phyloP scores from a whole-genome alignment of 352 stramenopile species.

The Phytophthora sojae region DNA sequence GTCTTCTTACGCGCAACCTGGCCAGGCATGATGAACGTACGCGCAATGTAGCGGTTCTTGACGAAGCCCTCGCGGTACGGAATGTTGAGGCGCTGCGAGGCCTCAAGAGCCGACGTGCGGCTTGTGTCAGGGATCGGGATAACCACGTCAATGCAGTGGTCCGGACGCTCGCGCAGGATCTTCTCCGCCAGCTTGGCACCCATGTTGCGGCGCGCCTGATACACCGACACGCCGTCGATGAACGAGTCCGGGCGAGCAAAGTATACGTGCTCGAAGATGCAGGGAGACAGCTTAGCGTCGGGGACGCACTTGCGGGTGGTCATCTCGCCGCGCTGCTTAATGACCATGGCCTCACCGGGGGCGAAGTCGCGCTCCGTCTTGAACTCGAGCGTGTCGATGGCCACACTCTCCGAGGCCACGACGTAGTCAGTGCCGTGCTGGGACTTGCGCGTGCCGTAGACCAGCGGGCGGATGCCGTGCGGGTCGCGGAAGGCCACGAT shows the following conservation, averaged over 20 bases:
- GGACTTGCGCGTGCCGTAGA: slow-evolving; percentile 91
- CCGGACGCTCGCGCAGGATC: slow-evolving; percentile 91
- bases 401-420: slow-evolving; percentile 97
- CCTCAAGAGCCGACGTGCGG: slow-evolving; percentile 95
- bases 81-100: slow-evolving; percentile 83
- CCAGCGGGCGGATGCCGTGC: slow-evolving; percentile 97
- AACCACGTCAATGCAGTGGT: slow-evolving; percentile 98
- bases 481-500: slow-evolving; percentile 99
- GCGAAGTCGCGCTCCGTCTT: slow-evolving; percentile 95
- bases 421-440: slow-evolving; percentile 93
- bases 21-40: slow-evolving; percentile 99
- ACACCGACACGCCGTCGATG: slow-evolving; percentile 98
- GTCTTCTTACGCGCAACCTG: slow-evolving; percentile 96
- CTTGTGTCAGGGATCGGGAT: slow-evolving; percentile 99
- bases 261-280: slow-evolving; percentile 99
- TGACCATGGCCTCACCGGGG: slow-evolving; percentile 97
- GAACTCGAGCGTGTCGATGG: slow-evolving; percentile 98
- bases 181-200: slow-evolving; percentile 97
- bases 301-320: slow-evolving; percentile 87
- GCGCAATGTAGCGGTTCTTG: slow-evolving; percentile 99
- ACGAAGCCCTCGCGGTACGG: slow-evolving; percentile 99
- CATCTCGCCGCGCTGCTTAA: slow-evolving; percentile 91
- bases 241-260: slow-evolving; percentile 99
- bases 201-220: slow-evolving; percentile 98
- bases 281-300: slow-evolving; percentile 88